Conservation (phyloP, 2,329 filamentous ascomycete species). For the Ambrosiella xylebori region DNA sequence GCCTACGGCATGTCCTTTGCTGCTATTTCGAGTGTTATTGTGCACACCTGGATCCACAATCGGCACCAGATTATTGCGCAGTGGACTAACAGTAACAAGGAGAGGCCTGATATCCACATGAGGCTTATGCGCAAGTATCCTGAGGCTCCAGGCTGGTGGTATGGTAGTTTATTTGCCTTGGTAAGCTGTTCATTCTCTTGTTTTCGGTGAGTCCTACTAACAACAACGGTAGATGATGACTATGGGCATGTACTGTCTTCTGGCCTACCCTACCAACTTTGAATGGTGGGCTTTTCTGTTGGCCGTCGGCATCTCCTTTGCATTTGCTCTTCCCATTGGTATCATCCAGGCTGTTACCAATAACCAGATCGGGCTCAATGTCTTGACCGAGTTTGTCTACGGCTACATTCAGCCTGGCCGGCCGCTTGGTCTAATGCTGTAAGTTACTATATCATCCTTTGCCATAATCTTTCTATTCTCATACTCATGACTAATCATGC, state of each 20-base stretch:
- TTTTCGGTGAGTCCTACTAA: constrained; percentile 9
- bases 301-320: constrained; percentile 43
- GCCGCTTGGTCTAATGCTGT: constrained; percentile 59
- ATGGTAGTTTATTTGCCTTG: constrained; percentile 36
- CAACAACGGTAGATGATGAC: constrained; percentile 28
- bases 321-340: constrained; percentile 48
- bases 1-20: constrained; percentile 31
- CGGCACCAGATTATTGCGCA: constrained; percentile 48
- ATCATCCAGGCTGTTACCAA: constrained; percentile 56
- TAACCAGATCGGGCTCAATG: constrained; percentile 55
- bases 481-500: too few relatives aligned
- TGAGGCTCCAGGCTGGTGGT: constrained; percentile 49
- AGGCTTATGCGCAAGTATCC: constrained; percentile 45
- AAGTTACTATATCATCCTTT: constrained; percentile 14
- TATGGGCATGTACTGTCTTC: constrained; percentile 35
- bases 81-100: constrained; percentile 38
- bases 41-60: constrained; percentile 51
- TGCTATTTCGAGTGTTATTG: constrained; percentile 49
- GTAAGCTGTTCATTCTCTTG: constrained; percentile 22
- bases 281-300: constrained; percentile 58
- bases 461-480: constrained; percentile 1
- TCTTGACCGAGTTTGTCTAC: constrained; percentile 56
- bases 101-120: constrained; percentile 48
- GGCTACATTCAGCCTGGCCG: constrained; percentile 60
- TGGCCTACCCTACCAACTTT: constrained; percentile 48